phyloP scores from a whole-genome alignment of 371 early-diverging fungal genomes.

The Lichtheimia ramosa region DNA sequence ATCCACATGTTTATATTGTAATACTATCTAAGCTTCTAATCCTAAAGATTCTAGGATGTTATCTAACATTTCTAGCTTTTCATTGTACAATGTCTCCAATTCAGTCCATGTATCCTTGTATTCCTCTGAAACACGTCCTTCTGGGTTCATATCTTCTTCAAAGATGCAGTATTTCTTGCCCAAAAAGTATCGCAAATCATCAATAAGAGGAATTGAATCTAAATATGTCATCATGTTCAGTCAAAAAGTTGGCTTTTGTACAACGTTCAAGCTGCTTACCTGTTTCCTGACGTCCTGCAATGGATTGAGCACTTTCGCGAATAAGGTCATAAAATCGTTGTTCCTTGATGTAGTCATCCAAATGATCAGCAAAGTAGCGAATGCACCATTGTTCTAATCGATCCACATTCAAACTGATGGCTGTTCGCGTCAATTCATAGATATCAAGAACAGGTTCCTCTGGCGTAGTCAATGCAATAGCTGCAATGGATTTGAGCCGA shows the following conservation, averaged over 20 bases:
- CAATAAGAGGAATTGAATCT: conserved; percentile 42
- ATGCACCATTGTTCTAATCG: conserved; percentile 39
- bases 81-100: conserved; percentile 28
- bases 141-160: conserved; percentile 31
- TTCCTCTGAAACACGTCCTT: conserved; percentile 24
- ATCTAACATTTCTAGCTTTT: conserved; percentile 31
- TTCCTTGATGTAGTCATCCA: conserved; percentile 26
- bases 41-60: conserved; percentile 27
- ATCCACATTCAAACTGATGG: conserved; percentile 30
- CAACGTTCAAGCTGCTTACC: conserved; percentile 10
- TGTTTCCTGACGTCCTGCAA: conserved; percentile 34
- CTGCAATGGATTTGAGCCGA: conserved; percentile 32
- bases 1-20: background rate
- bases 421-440: conserved; percentile 26
- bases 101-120: conserved; percentile 35
- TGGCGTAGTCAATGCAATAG: conserved; percentile 30
- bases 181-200: conserved; percentile 38
- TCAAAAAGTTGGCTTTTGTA: too few species aligned
- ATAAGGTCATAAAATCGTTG: conserved; percentile 22
- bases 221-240: background rate
- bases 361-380: conserved; percentile 32
- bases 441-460: conserved; percentile 26
- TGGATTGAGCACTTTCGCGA: conserved; percentile 29
- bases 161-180: conserved; percentile 30
- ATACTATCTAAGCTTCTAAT: conserved; percentile 31